phyloP scores from a whole-genome alignment of 225 moss, liverwort and hornwort species.

The Marchantia paleacea region DNA sequence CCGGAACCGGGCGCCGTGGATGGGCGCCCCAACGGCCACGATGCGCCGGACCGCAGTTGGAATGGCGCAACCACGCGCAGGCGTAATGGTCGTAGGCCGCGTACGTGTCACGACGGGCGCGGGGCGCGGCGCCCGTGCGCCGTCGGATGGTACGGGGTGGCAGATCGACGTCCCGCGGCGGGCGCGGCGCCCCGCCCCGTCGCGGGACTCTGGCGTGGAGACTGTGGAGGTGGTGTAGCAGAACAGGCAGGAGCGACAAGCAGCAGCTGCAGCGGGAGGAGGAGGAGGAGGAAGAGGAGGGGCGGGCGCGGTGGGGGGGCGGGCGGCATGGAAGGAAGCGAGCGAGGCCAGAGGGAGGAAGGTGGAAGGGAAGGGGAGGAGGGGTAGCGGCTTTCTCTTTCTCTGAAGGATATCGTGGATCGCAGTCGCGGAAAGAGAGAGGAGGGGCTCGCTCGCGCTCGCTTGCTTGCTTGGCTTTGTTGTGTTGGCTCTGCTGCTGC shows the following conservation, averaged over 20 bases:
- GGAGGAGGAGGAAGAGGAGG: background rate
- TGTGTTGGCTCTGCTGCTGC: background rate
- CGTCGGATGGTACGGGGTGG: background rate
- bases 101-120: slow-evolving; percentile 1
- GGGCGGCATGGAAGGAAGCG: background rate
- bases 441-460: background rate
- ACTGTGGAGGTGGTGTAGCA: background rate
- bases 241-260: background rate
- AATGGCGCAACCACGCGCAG: background rate
- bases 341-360: background rate
- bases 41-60: background rate
- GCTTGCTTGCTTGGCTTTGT: background rate
- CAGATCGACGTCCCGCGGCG: slow-evolving; percentile 5
- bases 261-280: background rate
- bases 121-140: background rate
- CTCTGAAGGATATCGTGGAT: background rate
- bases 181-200: background rate
- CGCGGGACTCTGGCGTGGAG: background rate
- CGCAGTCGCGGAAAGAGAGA: too few relatives aligned
- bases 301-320: background rate
- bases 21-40: background rate
- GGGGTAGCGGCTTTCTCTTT: slow-evolving; percentile 12
- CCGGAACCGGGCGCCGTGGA: background rate
- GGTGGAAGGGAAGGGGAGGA: background rate
- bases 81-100: background rate